Conservation (phyloP, 352 stramenopile species). For the Sclerospora graminicola region DNA sequence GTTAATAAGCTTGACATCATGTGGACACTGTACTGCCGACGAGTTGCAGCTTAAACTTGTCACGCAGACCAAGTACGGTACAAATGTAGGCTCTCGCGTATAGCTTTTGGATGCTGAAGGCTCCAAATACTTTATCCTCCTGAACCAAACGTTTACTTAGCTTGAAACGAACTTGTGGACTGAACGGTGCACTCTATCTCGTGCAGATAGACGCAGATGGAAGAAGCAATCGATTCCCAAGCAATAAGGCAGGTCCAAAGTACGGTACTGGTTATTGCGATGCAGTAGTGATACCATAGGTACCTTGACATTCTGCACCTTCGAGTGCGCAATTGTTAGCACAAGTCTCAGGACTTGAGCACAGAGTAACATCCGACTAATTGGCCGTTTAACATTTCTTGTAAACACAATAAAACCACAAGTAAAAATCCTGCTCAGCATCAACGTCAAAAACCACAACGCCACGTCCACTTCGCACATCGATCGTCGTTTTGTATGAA, state of each 20-base stretch:
- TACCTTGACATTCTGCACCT: slow-evolving; percentile 50
- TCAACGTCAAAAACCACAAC: too few species aligned
- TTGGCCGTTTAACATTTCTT: slow-evolving; percentile 60
- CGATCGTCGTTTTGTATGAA: too few species aligned
- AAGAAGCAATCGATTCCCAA: slow-evolving; percentile 27
- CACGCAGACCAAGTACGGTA: slow-evolving; percentile 39
- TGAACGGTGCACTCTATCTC: slow-evolving; percentile 72
- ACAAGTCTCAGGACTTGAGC: slow-evolving; percentile 33
- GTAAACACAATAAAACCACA: too few species aligned
- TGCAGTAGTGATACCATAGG: slow-evolving; percentile 53
- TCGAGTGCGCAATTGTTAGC: slow-evolving; percentile 52
- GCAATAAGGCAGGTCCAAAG: slow-evolving; percentile 42
- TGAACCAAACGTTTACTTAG: slow-evolving; percentile 65
- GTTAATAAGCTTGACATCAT: slow-evolving; percentile 74
- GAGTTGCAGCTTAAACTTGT: slow-evolving; percentile 46
- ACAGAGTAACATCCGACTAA: slow-evolving; percentile 41
- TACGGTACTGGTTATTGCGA: slow-evolving; percentile 73
- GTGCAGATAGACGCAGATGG: slow-evolving; percentile 61
- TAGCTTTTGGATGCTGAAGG: slow-evolving; percentile 35
- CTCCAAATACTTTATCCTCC: slow-evolving; percentile 47
- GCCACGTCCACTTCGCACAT: slow-evolving; percentile 43
- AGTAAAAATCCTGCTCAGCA: slow-evolving; percentile 46
- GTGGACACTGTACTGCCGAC: slow-evolving; percentile 39
- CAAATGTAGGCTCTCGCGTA: slow-evolving; percentile 54
- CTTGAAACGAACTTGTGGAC: slow-evolving; percentile 46